Evolutionary conservation across 148 eudicot genomes (phyloP).

Genomic region (Rhododendron molle): DNA sequence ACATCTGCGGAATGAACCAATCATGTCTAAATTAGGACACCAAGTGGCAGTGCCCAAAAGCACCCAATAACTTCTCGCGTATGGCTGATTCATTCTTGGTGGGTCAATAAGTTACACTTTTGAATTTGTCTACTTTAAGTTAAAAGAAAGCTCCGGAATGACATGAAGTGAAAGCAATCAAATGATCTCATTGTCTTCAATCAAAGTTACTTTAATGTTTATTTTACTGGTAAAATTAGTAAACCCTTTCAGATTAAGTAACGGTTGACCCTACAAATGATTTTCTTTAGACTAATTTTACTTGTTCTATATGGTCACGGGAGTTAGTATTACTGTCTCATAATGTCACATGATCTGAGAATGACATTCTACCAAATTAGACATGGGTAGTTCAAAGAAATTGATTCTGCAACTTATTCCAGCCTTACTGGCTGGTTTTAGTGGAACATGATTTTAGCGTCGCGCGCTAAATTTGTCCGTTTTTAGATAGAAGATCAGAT

Average conservation of each 20-base stretch:
- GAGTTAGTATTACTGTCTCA: not conserved
- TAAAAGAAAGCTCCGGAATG: not conserved
- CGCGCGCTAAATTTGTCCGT: not conserved
- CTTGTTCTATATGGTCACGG: not conserved
- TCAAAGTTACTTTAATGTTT: not conserved
- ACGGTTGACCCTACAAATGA: not conserved
- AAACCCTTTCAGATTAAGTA: not conserved
- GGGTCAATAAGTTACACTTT: not conserved
- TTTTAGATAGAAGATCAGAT: not conserved
- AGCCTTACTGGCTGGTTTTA: not conserved
- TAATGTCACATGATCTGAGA: constrained; percentile 4
- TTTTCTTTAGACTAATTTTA: not conserved
- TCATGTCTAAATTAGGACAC: not conserved
- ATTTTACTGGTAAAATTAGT: not conserved
- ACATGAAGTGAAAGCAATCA: not conserved
- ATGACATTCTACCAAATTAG: not conserved
- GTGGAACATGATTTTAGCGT: not conserved
- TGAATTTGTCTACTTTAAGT: not conserved
- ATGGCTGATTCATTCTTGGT: not conserved
- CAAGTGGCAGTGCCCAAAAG: not conserved
- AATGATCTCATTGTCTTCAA: not conserved
- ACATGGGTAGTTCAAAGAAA: not conserved
- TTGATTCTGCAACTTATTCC: not conserved
- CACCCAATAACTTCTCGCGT: not conserved
- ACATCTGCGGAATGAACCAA: not conserved